Base-by-base conservation (phyloP, 2,329 filamentous ascomycete species). In the Fusarium sp. region DNA sequence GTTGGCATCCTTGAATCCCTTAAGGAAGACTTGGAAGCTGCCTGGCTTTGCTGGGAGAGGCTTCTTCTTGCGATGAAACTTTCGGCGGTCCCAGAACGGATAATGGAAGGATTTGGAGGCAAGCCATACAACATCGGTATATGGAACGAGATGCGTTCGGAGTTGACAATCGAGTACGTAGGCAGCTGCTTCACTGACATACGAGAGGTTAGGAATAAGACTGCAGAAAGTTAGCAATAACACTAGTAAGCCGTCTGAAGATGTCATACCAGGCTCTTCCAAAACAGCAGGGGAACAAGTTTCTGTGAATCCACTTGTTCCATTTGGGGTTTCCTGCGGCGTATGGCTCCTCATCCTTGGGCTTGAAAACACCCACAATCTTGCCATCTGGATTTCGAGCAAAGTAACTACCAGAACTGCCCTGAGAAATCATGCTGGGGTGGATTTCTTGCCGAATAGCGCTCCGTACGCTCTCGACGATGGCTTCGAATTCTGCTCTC, bases 241-340 rank as follows among this genome's bases (percentile, higher is more conserved):
- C 8, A 26, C 26, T 46, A n/a, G 35, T 8, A 15, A 8, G 37
- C 37, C 9, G 35, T 15, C 23, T 48, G n/a, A 20, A 33, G 30
- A 23, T 8, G 37, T 79, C 86, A 57, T 80, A 90, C 88, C 94
- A 98, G 48, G 95, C 95, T 77, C 96, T 88, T 20, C 96, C 96
- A 77, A 99, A 99, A 81, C 93, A 98, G 83, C 97, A 99, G 12
- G 96, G 96, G 75, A 99, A 98, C 71, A 99, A 80, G 80, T 99
- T 99, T 71, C 96, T 88, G 81, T 99, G 96, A 84, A 99, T 95
- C 96, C 96, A 99, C 83, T 99, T 99, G 75, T 97, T 98, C 95
- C 95, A 98, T 81, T 99, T 99, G 9, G 96, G 96, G 79, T 99
- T 99, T 74, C 94, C 92, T 35, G 93, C 96, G 3, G 96, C 96